Evolutionary conservation across 345 rosid species (phyloP).

Genomic region (Orychophragmus violaceus): DNA sequence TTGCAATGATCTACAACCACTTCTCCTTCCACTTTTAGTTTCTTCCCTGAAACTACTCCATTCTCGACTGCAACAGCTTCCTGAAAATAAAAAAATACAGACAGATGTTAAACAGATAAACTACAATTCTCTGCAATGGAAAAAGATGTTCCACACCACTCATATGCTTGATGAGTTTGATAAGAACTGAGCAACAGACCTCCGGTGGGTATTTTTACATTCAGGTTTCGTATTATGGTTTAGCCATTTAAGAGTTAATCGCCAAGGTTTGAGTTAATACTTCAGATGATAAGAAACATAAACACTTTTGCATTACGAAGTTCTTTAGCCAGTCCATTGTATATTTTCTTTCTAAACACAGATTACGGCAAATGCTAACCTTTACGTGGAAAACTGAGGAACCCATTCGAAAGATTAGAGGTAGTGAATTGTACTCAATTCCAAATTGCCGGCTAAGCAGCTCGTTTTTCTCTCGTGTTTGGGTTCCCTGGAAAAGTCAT

Average conservation of each 20-base stretch:
- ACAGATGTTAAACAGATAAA: not conserved
- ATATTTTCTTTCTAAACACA: not conserved
- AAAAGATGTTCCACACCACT: not conserved
- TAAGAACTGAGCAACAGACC: not conserved
- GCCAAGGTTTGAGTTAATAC: not conserved
- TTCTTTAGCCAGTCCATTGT: not conserved
- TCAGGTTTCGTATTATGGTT: not conserved
- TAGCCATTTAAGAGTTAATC: not conserved
- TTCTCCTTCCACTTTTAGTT: slow-evolving; percentile 19
- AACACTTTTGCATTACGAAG: not conserved
- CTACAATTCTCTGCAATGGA: slow-evolving; percentile 1
- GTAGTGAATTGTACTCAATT: slow-evolving; percentile 56
- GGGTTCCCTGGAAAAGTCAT: slow-evolving; percentile 60
- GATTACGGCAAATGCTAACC: slow-evolving; percentile 26
- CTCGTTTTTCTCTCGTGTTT: slow-evolving; percentile 49
- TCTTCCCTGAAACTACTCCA: slow-evolving; percentile 14
- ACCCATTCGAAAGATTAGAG: slow-evolving; percentile 64
- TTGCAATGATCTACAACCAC: slow-evolving; percentile 47
- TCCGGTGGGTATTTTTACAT: no score
- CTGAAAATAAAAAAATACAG: slow-evolving; percentile 26
- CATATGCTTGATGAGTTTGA: slow-evolving; percentile 24
- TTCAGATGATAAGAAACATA: not conserved
- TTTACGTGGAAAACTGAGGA: slow-evolving; percentile 53
- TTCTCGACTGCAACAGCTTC: slow-evolving; percentile 18
- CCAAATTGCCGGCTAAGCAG: slow-evolving; percentile 57